Evolutionary conservation across 129 eudicot species (phyloP).

Genomic region (Solidago caesia): DNA sequence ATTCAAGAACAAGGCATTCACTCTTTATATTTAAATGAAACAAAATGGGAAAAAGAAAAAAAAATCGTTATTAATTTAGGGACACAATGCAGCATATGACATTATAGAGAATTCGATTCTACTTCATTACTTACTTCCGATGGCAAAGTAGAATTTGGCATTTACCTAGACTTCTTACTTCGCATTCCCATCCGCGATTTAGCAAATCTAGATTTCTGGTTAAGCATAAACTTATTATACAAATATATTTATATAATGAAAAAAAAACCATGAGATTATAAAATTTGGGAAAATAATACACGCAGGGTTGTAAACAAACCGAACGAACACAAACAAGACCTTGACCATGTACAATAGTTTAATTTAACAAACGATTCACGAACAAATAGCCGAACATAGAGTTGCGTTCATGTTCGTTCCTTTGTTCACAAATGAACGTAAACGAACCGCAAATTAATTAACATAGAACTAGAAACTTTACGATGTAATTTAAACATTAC

Average conservation of each 20-base stretch:
- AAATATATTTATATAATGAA: background rate
- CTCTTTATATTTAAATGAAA: conserved; percentile 14
- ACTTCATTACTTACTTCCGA: conserved; percentile 13
- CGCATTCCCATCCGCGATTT: conserved; percentile 95
- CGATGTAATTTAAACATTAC: too few species aligned
- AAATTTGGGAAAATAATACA: background rate
- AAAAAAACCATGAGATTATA: background rate
- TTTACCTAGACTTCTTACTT: conserved; percentile 79
- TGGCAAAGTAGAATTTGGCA: background rate
- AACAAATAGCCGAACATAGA: too few species aligned
- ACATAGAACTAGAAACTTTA: too few species aligned
- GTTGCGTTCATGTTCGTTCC: too few species aligned
- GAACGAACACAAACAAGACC: too few species aligned
- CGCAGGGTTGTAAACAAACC: background rate
- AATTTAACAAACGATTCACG: too few species aligned
- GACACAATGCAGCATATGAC: conserved; percentile 13
- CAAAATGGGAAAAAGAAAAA: background rate
- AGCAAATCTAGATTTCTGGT: conserved; percentile 59
- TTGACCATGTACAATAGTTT: too few species aligned
- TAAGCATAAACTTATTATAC: conserved; percentile 33
- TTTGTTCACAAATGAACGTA: too few species aligned
- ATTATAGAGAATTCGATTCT: conserved; percentile 12
- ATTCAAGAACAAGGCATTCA: conserved; percentile 7
- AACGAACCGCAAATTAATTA: too few species aligned
- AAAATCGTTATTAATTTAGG: background rate